These are phyloP conservation scores for Vaccinium corymbosum DNA, from an alignment of 148 eudicot genomes.

Conservation along the genomic window DNA sequence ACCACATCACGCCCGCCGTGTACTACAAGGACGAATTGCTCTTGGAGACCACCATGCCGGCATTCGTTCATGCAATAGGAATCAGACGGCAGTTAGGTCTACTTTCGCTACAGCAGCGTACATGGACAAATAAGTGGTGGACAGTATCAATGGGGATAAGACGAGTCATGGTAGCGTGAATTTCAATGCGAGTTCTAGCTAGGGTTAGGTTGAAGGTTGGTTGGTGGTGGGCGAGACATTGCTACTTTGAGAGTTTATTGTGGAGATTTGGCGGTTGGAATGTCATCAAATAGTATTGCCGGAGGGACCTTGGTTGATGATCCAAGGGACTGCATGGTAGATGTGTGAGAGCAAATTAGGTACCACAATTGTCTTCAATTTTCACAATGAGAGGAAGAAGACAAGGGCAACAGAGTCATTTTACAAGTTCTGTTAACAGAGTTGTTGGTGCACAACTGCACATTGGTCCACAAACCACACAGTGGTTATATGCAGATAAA, in stretches of 20 bases:
- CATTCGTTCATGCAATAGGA: constrained; percentile 48
- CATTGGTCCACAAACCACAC: too few species aligned
- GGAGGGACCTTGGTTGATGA: constrained; percentile 31
- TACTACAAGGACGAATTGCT: too few species aligned
- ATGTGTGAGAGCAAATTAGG: constrained; percentile 26
- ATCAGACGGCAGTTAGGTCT: constrained; percentile 29
- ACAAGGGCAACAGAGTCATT: too few species aligned
- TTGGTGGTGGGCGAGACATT: constrained; percentile 50
- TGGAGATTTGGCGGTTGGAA: constrained; percentile 31
- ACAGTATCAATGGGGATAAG: constrained; percentile 33
- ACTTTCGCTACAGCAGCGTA: constrained; percentile 36
- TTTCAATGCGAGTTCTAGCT: constrained; percentile 43
- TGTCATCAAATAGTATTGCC: constrained; percentile 21
- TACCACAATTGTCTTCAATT: too few species aligned
- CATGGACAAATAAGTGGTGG: constrained; percentile 19
- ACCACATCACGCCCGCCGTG: constrained; percentile 25
- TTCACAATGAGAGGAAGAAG: too few species aligned
- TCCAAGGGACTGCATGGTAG: constrained; percentile 36
- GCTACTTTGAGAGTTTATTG: constrained; percentile 55
- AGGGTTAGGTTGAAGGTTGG: constrained; percentile 52
- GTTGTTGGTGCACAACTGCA: too few species aligned
- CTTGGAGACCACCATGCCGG: constrained; percentile 22
- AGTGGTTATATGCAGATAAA: too few species aligned
- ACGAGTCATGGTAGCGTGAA: constrained; percentile 26
- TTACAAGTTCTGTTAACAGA: too few species aligned